Conservation (phyloP, 352 stramenopile species). For the Globisporangium nagaii region DNA sequence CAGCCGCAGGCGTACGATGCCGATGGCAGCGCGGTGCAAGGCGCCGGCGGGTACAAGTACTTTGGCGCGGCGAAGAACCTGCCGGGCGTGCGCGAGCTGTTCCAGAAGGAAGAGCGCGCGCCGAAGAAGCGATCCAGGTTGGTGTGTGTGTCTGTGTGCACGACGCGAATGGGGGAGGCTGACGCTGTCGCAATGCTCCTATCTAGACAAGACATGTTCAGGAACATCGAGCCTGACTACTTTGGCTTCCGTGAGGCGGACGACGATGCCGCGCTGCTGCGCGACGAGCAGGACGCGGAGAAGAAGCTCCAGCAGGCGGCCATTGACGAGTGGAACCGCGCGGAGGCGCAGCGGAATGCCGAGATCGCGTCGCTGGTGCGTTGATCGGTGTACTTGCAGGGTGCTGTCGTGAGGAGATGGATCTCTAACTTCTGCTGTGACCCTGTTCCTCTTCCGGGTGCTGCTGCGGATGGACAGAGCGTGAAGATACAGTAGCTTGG, state of each 20-base stretch:
- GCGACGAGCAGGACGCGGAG: conserved; percentile 43
- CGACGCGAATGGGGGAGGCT: too few relatives aligned
- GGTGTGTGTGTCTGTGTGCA: not conserved
- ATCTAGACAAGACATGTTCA: conserved; percentile 80
- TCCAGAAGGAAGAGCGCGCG: conserved; percentile 78
- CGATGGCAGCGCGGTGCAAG: conserved; percentile 67
- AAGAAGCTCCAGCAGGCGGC: conserved; percentile 37
- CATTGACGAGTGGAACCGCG: conserved; percentile 50
- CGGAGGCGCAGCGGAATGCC: conserved; percentile 30
- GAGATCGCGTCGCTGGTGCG: conserved; percentile 34
- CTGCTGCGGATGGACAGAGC: not conserved
- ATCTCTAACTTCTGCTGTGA: too few relatives aligned
- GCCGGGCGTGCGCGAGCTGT: conserved; percentile 93
- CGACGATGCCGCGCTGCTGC: conserved; percentile 38
- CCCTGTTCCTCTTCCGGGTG: too few relatives aligned
- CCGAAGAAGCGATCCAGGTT: conserved; percentile 41
- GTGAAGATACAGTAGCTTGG: conserved; percentile 11
- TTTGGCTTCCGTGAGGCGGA: conserved; percentile 73
- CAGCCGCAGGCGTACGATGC: conserved; percentile 75
- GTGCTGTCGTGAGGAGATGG: too few relatives aligned
- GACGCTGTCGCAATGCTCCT: not conserved
- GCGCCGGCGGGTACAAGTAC: conserved; percentile 91
- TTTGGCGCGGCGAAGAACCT: conserved; percentile 96
- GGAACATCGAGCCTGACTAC: conserved; percentile 86
- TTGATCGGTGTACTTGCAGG: not conserved